Evolutionary conservation across 2,329 filamentous ascomycete species (phyloP), one percentile per base, ranked within the genome.

Genomic region (Ophiostoma montium): DNA sequence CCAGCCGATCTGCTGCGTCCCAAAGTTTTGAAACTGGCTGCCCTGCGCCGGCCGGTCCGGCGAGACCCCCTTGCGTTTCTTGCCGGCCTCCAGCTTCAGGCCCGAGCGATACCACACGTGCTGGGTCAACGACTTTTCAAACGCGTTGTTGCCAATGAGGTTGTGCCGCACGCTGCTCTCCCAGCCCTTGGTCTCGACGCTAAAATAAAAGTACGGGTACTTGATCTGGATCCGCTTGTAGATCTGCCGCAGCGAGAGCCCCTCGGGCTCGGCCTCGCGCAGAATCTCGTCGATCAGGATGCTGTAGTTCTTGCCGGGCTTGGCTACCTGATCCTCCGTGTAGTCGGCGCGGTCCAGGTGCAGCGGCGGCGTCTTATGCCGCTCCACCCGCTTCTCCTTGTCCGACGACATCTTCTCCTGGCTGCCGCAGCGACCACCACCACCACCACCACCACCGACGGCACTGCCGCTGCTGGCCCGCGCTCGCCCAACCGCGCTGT

Each of bases 121-220:
- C 1, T 71, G 75, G 27, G 69, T 67, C 35, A 77, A 73, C 52
- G 75, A 70, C 59, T 79, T 80, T 54, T 67, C 68, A 58, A 80
- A 80, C 7, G 75, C 76, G 54, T 75, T 72, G 58, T 79, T 79
- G 2, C 75, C 75, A 55, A 79, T 77, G 27, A 80, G 67, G 50
- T 79, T 80, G 56, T 80, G 76, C 1, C 76, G 72, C n/a, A 80
- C 76, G 56, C 75, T 79, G 55, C 75, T 79, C 59, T 80, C 75
- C 76, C 76, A 80, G n/a, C 76, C 76, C 58, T 78, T 80, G 6
- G 76, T 79, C 57, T 76, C 75, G 16, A 75, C 74, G 48, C 67
- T 68, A 57, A 79, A 79, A 55, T 72, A 74, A 54, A 75, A 80
- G 67, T 71, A 78, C 10, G 75, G 75, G 55, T 78, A 78, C 55